phyloP scores from a whole-genome alignment of 768 basidiomycete species.

The Mycena vitilis region DNA sequence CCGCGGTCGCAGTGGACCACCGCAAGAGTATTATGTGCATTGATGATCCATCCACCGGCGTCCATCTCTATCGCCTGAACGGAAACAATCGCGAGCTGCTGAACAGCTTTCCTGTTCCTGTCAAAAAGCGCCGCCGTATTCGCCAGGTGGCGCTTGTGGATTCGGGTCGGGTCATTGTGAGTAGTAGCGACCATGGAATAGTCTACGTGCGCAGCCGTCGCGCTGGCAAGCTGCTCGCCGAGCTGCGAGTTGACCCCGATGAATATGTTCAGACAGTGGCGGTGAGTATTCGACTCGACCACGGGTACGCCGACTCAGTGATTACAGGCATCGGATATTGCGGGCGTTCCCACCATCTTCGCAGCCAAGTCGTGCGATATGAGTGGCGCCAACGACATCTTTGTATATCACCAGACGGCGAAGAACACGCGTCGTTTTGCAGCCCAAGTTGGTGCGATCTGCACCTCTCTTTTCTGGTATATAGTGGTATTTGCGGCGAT shows the following conservation, averaged over 20 bases:
- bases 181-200: slow-evolving; percentile 35
- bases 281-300: background rate
- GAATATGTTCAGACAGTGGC: slow-evolving; percentile 28
- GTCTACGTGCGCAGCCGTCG: slow-evolving; percentile 30
- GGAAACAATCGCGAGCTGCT: slow-evolving; percentile 2
- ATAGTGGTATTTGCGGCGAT: no score
- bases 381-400: slow-evolving; percentile 14
- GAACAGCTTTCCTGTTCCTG: slow-evolving; percentile 20
- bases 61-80: slow-evolving; percentile 28
- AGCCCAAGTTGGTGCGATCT: no score
- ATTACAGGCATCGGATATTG: slow-evolving; percentile 9
- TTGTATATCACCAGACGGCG: background rate
- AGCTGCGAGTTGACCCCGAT: slow-evolving; percentile 7
- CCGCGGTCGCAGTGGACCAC: slow-evolving; percentile 21
- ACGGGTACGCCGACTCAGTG: no score
- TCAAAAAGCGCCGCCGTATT: slow-evolving; percentile 10
- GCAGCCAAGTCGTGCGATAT: slow-evolving; percentile 20
- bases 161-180: slow-evolving; percentile 23
- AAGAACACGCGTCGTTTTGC: background rate
- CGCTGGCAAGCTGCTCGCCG: slow-evolving; percentile 6
- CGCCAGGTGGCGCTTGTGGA: slow-evolving; percentile 29
- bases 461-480: no score
- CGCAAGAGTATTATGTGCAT: slow-evolving; percentile 26
- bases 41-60: slow-evolving; percentile 34
- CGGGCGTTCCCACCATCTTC: slow-evolving; percentile 17